These are phyloP conservation scores for Pilasporangium apinafurcum DNA, from an alignment of 352 stramenopile genomes.

Conservation along the genomic window DNA sequence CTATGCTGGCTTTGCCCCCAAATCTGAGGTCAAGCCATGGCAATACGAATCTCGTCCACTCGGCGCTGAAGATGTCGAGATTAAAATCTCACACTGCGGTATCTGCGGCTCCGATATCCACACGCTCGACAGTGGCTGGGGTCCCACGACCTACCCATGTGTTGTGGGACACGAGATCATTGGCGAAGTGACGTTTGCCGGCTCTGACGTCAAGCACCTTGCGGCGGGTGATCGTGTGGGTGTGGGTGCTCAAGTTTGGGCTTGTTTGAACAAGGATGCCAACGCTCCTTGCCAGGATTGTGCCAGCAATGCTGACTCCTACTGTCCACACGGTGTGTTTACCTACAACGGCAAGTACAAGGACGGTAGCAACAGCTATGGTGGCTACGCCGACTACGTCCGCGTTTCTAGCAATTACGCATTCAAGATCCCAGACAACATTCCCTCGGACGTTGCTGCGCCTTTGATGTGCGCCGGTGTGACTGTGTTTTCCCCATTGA, in stretches of 20 bases:
- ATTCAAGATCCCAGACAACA: conserved; percentile 65
- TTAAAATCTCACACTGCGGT: conserved; percentile 55
- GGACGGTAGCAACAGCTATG: conserved; percentile 26
- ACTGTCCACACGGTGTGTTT: conserved; percentile 33
- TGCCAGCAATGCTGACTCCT: conserved; percentile 39
- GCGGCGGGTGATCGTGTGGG: conserved; percentile 70
- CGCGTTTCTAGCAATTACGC: conserved; percentile 56
- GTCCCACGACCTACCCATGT: conserved; percentile 27
- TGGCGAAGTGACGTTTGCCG: conserved; percentile 27
- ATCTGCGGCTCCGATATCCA: conserved; percentile 59
- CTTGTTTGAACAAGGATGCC: conserved; percentile 51
- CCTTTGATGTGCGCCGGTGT: conserved; percentile 82
- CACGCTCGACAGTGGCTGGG: conserved; percentile 42
- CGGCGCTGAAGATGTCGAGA: conserved; percentile 39
- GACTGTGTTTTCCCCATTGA: conserved; percentile 74
- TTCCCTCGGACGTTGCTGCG: conserved; percentile 44
- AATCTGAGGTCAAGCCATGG: conserved; percentile 21
- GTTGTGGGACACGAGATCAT: conserved; percentile 54
- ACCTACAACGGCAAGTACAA: conserved; percentile 47
- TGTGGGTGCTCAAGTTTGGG: conserved; percentile 70
- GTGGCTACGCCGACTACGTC: conserved; percentile 70
- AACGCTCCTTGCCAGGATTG: conserved; percentile 54
- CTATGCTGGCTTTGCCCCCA: conserved; percentile 28
- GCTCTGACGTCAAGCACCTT: conserved; percentile 43
- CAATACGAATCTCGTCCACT: conserved; percentile 39